Conservation (phyloP, 73 alveolate genomes). For the Uronychia setigera region DNA sequence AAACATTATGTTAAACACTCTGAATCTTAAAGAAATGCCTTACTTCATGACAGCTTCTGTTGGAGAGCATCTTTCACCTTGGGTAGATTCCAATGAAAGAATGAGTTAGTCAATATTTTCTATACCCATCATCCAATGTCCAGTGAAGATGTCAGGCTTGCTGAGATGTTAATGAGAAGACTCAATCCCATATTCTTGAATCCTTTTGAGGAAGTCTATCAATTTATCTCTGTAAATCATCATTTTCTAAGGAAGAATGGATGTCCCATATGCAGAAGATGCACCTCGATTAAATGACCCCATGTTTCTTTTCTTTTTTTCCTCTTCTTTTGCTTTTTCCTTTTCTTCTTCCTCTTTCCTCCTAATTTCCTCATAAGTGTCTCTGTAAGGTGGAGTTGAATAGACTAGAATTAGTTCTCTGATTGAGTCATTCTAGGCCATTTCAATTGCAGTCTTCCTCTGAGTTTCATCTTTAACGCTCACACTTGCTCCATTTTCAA, state of each 20-base stretch:
- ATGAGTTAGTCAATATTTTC: conserved; percentile 60
- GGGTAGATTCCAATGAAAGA: conserved; percentile 48
- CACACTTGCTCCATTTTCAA: conserved; percentile 76
- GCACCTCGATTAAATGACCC: neutral
- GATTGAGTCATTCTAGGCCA: conserved; percentile 71
- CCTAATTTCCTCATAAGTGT: conserved; percentile 13
- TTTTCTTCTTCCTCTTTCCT: neutral
- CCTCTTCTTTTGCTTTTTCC: neutral
- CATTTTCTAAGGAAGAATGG: conserved; percentile 49
- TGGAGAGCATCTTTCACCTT: conserved; percentile 33
- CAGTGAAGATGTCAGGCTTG: conserved; percentile 80
- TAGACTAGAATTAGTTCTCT: conserved; percentile 55
- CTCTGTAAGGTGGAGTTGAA: conserved; percentile 16
- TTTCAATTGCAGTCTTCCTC: conserved; percentile 71
- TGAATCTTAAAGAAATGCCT: neutral
- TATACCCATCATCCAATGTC: conserved; percentile 88
- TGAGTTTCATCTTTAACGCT: conserved; percentile 42
- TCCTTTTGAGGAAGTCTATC: conserved; percentile 62
- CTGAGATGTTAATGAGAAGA: conserved; percentile 68
- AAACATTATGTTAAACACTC: conserved; percentile 55
- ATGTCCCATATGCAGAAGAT: conserved; percentile 8
- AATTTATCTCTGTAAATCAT: conserved; percentile 57
- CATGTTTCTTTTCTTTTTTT: neutral
- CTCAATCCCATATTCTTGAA: conserved; percentile 81
- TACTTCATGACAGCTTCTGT: conserved; percentile 74